Percentiles rank a stretch among this genome's conserved stretches.
Conservation (phyloP, 768 basidiomycete genomes). For the Suillus discolor region DNA sequence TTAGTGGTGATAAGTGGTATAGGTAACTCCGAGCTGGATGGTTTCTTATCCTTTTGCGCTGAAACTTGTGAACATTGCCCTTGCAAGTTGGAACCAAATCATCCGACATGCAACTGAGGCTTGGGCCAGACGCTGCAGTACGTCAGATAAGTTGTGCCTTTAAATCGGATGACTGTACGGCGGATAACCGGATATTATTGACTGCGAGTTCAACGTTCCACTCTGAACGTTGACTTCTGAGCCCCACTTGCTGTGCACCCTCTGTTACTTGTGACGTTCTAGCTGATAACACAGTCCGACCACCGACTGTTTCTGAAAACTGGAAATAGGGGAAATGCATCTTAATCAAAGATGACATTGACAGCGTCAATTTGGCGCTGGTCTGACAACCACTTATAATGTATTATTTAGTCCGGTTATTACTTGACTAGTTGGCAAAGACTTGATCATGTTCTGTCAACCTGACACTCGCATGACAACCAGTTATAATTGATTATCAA, state of each 20-base stretch:
- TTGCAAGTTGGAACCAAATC: not conserved
- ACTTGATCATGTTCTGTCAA: not conserved
- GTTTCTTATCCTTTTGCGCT: not conserved
- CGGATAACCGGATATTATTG: not conserved
- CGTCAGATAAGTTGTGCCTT: too few relatives aligned
- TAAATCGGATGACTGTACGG: not conserved
- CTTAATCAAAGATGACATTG: conserved; percentile 9
- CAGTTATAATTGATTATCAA: not conserved
- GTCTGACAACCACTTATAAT: not conserved
- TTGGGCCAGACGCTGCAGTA: too few relatives aligned
- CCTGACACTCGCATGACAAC: not conserved
- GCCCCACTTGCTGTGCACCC: conserved; percentile 4
- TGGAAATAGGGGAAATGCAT: not conserved
- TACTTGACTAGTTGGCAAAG: not conserved
- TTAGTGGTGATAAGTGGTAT: not conserved
- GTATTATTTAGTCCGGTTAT: not conserved
- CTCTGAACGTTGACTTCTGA: not conserved
- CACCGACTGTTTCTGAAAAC: conserved; percentile 1
- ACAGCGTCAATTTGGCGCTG: not conserved
- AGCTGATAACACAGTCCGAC: not conserved
- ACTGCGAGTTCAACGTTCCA: not conserved
- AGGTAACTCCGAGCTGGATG: not conserved
- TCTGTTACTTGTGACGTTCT: not conserved
- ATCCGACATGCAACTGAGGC: not conserved
- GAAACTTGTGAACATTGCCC: not conserved